These are phyloP conservation scores for Westerdykella aurantiaca DNA, from an alignment of 2,329 filamentous ascomycete species.

Conservation along the genomic window DNA sequence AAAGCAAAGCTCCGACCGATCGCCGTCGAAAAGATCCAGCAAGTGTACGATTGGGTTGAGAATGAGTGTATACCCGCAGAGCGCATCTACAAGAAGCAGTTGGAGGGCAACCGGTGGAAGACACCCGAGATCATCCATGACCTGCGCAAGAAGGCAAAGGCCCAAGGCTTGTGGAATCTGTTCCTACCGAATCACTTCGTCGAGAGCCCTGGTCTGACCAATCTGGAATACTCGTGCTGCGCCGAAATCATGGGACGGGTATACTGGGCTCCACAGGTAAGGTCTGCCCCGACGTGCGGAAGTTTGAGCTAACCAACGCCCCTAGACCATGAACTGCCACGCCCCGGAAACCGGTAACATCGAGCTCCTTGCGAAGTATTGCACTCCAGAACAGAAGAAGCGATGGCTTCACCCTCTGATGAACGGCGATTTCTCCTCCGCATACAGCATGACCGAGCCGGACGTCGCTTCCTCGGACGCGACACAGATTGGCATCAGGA, in stretches of 20 bases:
- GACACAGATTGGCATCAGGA: constrained; percentile 42
- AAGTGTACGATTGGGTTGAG: constrained; percentile 42
- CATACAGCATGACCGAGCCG: constrained; percentile 50
- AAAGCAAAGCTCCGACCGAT: constrained; percentile 47
- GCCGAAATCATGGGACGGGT: constrained; percentile 45
- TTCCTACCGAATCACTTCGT: constrained; percentile 40
- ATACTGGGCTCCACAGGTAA: constrained; percentile 42
- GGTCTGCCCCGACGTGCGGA: constrained; percentile 3
- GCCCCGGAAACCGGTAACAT: constrained; percentile 50
- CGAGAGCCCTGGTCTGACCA: constrained; percentile 42
- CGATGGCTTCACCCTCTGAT: constrained; percentile 47
- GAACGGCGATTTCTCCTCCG: constrained; percentile 45
- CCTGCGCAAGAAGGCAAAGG: constrained; percentile 40
- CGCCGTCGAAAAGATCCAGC: constrained; percentile 40
- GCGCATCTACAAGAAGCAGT: constrained; percentile 40
- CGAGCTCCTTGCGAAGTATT: constrained; percentile 50
- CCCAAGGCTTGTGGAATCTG: constrained; percentile 37
- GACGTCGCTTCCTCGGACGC: constrained; percentile 48
- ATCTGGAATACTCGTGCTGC: constrained; percentile 44
- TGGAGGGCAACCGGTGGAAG: constrained; percentile 31
- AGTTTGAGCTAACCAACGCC: background rate
- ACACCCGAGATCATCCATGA: constrained; percentile 41
- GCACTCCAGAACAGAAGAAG: constrained; percentile 46
- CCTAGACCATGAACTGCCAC: constrained; percentile 42
- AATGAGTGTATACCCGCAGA: constrained; percentile 42